phyloP scores from a whole-genome alignment of 1,284 basidiomycete species.

The Cryptococcus sp. region DNA sequence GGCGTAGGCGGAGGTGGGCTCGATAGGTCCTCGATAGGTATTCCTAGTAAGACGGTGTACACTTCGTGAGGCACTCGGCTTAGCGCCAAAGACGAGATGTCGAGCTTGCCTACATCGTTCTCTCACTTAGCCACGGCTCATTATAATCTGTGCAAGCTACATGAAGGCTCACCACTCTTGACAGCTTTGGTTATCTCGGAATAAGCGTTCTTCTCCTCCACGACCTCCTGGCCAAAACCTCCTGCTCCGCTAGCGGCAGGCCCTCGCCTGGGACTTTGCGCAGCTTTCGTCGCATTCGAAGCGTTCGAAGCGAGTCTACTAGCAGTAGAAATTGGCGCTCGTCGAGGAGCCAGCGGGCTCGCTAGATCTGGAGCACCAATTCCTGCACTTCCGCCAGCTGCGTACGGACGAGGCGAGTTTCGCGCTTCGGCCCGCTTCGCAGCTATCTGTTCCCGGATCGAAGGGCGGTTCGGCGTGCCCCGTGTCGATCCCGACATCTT shows the following conservation, averaged over 20 bases:
- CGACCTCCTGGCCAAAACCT: conserved; percentile 14
- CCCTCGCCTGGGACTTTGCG: conserved; percentile 1
- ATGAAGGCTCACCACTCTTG: conserved; percentile 35
- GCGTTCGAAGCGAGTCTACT: conserved; percentile 2
- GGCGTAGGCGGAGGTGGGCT: conserved; percentile 22
- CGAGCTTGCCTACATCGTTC: conserved; percentile 39
- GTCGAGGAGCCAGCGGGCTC: background rate
- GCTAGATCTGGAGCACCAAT: background rate
- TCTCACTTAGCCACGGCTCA: background rate
- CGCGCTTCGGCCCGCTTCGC: conserved; percentile 36
- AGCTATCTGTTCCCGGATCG: conserved; percentile 44
- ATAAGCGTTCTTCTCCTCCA: conserved; percentile 37
- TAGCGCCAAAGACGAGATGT: conserved; percentile 41
- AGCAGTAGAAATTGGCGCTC: background rate
- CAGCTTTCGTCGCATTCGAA: conserved; percentile 1
- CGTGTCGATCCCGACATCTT: too few species aligned
- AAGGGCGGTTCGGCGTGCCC: conserved; percentile 13
- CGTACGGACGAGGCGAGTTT: conserved; percentile 18
- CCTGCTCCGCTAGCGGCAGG: background rate
- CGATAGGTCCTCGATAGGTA: conserved; percentile 35
- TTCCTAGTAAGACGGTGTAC: conserved; percentile 45
- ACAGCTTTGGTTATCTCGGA: conserved; percentile 38
- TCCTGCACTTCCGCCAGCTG: too few species aligned
- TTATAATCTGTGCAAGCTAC: background rate
- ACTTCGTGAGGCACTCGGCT: conserved; percentile 38